Evolutionary conservation across 352 stramenopile genomes (phyloP).

Genomic region (Globisporangium megalacanthum): DNA sequence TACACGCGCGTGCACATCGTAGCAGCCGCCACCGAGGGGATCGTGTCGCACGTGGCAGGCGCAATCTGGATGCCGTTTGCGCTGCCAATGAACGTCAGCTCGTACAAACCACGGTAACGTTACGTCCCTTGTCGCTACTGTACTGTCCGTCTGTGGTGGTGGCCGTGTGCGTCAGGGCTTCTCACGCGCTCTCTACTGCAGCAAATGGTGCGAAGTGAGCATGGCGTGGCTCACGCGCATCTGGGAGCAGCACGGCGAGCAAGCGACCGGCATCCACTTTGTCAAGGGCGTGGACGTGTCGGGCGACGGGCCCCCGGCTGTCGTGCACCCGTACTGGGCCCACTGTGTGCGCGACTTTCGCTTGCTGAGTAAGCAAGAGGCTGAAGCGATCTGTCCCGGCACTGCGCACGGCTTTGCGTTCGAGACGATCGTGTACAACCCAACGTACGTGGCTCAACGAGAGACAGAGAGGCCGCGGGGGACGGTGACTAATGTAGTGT

Average conservation of each 20-base stretch:
- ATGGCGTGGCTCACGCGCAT: slow-evolving; percentile 53
- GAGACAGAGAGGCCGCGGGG: too few species aligned
- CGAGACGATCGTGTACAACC: slow-evolving; percentile 63
- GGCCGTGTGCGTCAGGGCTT: too few species aligned
- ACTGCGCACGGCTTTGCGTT: slow-evolving; percentile 49
- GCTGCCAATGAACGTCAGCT: slow-evolving; percentile 28
- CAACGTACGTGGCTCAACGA: slow-evolving; percentile 29
- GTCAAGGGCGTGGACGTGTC: slow-evolving; percentile 44
- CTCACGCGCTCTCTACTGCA: slow-evolving; percentile 5
- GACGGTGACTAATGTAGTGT: neutral
- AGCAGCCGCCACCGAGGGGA: slow-evolving; percentile 44
- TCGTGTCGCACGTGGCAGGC: slow-evolving; percentile 62
- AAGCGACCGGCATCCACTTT: slow-evolving; percentile 46
- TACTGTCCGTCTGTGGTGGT: neutral
- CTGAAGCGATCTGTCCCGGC: slow-evolving; percentile 23
- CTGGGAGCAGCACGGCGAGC: slow-evolving; percentile 25
- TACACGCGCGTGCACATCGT: slow-evolving; percentile 43
- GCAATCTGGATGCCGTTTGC: slow-evolving; percentile 74
- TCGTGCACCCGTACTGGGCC: slow-evolving; percentile 60
- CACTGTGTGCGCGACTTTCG: slow-evolving; percentile 59
- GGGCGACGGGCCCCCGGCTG: slow-evolving; percentile 21
- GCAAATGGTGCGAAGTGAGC: slow-evolving; percentile 60
- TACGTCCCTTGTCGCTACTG: neutral
- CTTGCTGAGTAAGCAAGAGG: slow-evolving; percentile 35
- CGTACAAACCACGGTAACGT: slow-evolving; percentile 30